phyloP scores from a whole-genome alignment of 1,284 basidiomycete genomes.

The Trichosporon asahii region DNA sequence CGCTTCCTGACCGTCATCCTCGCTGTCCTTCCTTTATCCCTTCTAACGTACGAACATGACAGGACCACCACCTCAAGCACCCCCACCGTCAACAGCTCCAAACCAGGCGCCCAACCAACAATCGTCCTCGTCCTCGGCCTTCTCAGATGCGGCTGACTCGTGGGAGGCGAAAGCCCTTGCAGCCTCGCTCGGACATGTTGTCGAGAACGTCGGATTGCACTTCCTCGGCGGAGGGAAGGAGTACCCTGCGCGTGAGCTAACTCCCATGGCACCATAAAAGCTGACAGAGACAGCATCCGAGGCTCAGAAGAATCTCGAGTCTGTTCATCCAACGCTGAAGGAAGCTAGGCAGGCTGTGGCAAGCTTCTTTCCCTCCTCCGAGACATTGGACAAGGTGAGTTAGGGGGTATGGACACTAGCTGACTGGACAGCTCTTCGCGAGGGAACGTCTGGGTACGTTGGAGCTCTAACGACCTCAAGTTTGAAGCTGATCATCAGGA shows the following conservation, averaged over 20 bases:
- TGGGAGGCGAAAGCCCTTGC: slow-evolving; percentile 2
- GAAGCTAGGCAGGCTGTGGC: slow-evolving; percentile 19
- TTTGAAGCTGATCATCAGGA: slow-evolving; percentile 48
- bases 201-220: slow-evolving; percentile 1
- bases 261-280: background rate
- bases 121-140: background rate
- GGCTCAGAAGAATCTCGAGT: background rate
- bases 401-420: too few relatives aligned
- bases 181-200: background rate
- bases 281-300: background rate
- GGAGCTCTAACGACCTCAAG: background rate
- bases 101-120: background rate
- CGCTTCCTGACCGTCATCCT: background rate
- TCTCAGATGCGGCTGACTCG: background rate
- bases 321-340: background rate
- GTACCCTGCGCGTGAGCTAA: slow-evolving; percentile 1
- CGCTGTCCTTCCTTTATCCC: background rate
- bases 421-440: slow-evolving; percentile 39
- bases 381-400: slow-evolving; percentile 42
- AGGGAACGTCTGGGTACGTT: slow-evolving; percentile 48
- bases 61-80: background rate
- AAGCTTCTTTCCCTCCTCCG: slow-evolving; percentile 41
- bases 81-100: background rate
- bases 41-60: background rate
- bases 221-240: background rate